Evolutionary conservation across 495 filamentous ascomycete species (phyloP).

Genomic region (Achaetomiella virescens): DNA sequence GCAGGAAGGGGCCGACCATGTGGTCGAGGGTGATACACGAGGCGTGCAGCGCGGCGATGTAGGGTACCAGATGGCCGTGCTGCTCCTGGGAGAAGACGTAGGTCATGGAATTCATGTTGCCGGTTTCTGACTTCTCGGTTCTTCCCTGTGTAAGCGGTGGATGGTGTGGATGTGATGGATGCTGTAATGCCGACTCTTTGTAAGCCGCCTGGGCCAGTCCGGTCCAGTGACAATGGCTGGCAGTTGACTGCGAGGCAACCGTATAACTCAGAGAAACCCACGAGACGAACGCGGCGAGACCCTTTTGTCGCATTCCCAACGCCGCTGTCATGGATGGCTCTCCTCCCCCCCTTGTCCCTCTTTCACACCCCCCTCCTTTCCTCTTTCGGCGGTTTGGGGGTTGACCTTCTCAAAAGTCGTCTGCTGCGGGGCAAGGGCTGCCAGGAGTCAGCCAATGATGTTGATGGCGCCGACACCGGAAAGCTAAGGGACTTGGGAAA

Average conservation of each 20-base stretch:
- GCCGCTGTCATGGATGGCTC: slow-evolving; percentile 1
- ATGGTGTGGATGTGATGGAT: neutral
- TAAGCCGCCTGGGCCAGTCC: no score
- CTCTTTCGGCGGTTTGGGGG: neutral
- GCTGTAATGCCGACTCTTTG: neutral
- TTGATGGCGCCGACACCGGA: slow-evolving; percentile 15
- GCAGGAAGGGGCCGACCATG: slow-evolving; percentile 35
- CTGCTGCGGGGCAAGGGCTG: slow-evolving; percentile 11
- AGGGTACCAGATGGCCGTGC: slow-evolving; percentile 32
- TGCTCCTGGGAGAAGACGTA: slow-evolving; percentile 29
- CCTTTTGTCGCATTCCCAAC: slow-evolving; percentile 10
- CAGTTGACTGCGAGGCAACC: no score
- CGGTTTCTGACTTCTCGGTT: neutral
- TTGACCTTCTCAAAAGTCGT: neutral
- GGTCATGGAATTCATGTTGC: slow-evolving; percentile 15
- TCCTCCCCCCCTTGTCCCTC: neutral
- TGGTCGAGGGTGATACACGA: slow-evolving; percentile 34
- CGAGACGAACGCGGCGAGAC: neutral
- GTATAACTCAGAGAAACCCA: no score
- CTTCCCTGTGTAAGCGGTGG: neutral
- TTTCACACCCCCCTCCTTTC: slow-evolving; percentile 4
- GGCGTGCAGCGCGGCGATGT: slow-evolving; percentile 37
- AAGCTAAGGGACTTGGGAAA: slow-evolving; percentile 2
- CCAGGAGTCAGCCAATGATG: slow-evolving; percentile 17
- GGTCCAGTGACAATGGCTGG: no score